These are phyloP conservation scores for Ilex asprella DNA, from an alignment of 257 asterid genomes.

Conservation along the genomic window DNA sequence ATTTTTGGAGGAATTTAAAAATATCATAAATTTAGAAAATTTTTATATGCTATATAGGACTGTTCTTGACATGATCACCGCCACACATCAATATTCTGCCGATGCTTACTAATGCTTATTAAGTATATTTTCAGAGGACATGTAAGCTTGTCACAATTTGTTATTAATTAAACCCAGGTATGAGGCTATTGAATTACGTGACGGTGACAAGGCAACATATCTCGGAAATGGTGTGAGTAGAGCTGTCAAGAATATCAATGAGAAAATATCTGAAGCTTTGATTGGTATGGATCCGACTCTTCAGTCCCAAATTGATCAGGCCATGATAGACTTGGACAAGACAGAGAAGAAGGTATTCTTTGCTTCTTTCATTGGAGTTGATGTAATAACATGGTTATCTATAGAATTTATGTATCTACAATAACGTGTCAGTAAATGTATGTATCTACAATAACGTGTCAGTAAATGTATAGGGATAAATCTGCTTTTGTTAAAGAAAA, in stretches of 20 bases:
- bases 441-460: neutral
- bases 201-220: constrained; percentile 87
- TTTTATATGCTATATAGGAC: too few species aligned
- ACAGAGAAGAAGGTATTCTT: constrained; percentile 81
- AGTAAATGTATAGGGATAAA: neutral
- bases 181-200: constrained; percentile 92
- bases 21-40: too few species aligned
- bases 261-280: constrained; percentile 92
- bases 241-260: constrained; percentile 91
- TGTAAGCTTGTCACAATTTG: neutral
- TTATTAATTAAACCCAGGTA: constrained; percentile 38
- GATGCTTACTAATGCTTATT: too few species aligned
- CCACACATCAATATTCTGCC: constrained; percentile 4
- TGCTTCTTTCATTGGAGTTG: neutral
- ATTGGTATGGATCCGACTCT: constrained; percentile 98
- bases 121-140: too few species aligned
- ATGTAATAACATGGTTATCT: neutral
- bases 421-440: neutral
- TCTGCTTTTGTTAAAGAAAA: neutral
- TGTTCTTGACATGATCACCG: constrained; percentile 1
- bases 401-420: neutral
- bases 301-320: constrained; percentile 96
- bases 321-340: constrained; percentile 97
- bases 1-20: too few species aligned
- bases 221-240: constrained; percentile 92